Base-by-base conservation (phyloP, 352 stramenopile genomes). In the Hyaloperonospora arabidopsidis region DNA sequence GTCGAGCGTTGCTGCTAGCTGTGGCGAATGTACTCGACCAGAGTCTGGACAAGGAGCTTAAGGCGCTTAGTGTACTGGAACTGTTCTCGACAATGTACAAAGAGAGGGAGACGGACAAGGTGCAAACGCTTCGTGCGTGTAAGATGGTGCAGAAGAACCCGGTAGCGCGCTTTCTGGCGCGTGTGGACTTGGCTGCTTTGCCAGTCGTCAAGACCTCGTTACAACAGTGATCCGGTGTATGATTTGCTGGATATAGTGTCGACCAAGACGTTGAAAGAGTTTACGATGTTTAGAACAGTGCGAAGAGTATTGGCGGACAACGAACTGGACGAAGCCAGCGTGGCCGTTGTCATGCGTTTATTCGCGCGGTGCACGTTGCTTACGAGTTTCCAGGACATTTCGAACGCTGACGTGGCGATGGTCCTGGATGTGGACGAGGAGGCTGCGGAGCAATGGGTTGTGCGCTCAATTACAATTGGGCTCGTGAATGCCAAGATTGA, bases 401-500 rank as follows among this genome's bases (percentile, higher is more conserved):
- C 88, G 50, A 97, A 96, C 72, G 70, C 73, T 51, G 70, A 80
- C 15, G 84, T 98, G 45, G 88, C 89, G 1, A 63, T 69, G 12
- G 88, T 76, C 43, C 67, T 98, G 23, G 76, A 87, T 29, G 79
- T 96, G 45, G 52, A 82, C 25, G 78, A 89, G 34, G 68, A 84
- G 39, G 81, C 97, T 19, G 89, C 97, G 18, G 93, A 98, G 73
- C 84, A 89, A 61, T 97, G 90, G 90, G 86, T 98, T 45, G 95
- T 98, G 59, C 81, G 82, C 45, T 91, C 88, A 49, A 96, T 97
- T 61, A 96, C 85, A 38, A 79, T 78, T 28, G 89, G 89, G 29
- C 61, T 98, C 18, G 74, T 97, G 56, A 82, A 70, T 25, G 93
- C 93, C 54, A 98, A 98, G 70, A 96, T 98, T 66, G 91, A 98